Percentiles rank a stretch among this genome's conserved stretches.
Conservation (phyloP, 1,139 yeast species). For the Suhomyces atakaporum region DNA sequence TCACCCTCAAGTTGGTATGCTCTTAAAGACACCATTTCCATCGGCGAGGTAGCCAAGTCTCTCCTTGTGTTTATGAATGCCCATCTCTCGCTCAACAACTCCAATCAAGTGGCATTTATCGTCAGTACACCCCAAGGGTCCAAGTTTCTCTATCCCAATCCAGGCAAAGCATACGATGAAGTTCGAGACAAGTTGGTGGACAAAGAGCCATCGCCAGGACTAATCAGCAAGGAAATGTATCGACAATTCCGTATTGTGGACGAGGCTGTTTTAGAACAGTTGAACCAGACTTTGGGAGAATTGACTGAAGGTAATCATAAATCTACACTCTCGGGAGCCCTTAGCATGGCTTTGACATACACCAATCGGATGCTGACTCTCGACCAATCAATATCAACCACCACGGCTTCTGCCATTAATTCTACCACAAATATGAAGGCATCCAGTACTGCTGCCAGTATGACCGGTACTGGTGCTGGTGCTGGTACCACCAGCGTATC, state of each 20-base stretch:
- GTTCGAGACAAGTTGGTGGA: constrained; percentile 10
- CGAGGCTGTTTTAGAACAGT: constrained; percentile 67
- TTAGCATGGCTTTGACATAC: constrained; percentile 75
- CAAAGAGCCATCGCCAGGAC: constrained; percentile 19
- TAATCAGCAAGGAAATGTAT: constrained; percentile 59
- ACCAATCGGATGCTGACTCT: constrained; percentile 66
- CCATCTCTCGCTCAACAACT: constrained; percentile 81
- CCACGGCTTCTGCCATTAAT: constrained; percentile 49
- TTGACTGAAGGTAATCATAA: constrained; percentile 21
- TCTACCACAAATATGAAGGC: constrained; percentile 37
- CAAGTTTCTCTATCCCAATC: constrained; percentile 67
- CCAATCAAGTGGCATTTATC: constrained; percentile 82
- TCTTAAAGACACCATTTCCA: constrained; percentile 43
- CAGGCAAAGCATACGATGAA: constrained; percentile 28
- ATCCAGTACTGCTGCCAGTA: constrained; percentile 11
- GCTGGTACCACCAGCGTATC: constrained; percentile 26
- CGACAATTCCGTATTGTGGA: constrained; percentile 84
- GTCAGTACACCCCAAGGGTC: constrained; percentile 77
- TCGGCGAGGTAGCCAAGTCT: constrained; percentile 60
- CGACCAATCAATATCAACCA: constrained; percentile 51
- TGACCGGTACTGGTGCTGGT: constrained; percentile 14
- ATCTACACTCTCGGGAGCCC: constrained; percentile 72
- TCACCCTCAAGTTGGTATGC: constrained; percentile 77
- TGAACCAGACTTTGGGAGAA: constrained; percentile 50
- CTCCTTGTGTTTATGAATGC: constrained; percentile 77